Evolutionary conservation across 495 filamentous ascomycete genomes (phyloP).

Genomic region (Podospora conica): DNA sequence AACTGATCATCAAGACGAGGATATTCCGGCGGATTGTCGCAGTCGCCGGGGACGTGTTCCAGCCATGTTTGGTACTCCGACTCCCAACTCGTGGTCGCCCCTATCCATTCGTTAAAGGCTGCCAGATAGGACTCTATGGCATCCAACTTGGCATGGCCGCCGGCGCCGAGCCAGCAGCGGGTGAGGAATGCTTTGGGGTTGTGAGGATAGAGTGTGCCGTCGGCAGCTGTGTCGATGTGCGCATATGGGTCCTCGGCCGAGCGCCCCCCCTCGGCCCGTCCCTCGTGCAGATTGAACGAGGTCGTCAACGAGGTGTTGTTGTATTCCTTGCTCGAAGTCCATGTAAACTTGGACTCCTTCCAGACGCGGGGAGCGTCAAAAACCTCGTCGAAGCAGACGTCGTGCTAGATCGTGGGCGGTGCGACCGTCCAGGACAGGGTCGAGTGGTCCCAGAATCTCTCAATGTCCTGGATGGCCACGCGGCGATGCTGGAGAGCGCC

Average conservation of each 20-base stretch:
- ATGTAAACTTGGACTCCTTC: not conserved
- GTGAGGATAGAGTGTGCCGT: not conserved
- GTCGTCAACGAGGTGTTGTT: not conserved
- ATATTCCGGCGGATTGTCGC: too few species aligned
- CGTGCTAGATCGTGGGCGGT: not conserved
- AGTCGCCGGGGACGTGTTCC: too few species aligned
- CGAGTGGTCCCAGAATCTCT: not conserved
- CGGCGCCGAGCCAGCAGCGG: not conserved
- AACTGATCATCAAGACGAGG: too few species aligned
- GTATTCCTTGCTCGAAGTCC: not conserved
- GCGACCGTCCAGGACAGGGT: not conserved
- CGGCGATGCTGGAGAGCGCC: not conserved
- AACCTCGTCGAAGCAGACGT: not conserved
- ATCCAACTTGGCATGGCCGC: not conserved
- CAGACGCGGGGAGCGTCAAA: not conserved
- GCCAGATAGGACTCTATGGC: not conserved
- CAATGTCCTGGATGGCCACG: not conserved
- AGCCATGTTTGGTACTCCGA: not conserved
- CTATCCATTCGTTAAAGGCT: not conserved
- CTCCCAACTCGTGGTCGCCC: too few species aligned
- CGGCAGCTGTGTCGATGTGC: not conserved
- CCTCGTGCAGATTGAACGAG: too few species aligned
- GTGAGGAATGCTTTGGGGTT: not conserved
- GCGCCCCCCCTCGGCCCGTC: not conserved
- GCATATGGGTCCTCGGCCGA: not conserved